Percentiles rank a stretch among this genome's conserved stretches.
phyloP scores from a whole-genome alignment of 164 flowering plant genomes.

The Kingdonia uniflora region DNA sequence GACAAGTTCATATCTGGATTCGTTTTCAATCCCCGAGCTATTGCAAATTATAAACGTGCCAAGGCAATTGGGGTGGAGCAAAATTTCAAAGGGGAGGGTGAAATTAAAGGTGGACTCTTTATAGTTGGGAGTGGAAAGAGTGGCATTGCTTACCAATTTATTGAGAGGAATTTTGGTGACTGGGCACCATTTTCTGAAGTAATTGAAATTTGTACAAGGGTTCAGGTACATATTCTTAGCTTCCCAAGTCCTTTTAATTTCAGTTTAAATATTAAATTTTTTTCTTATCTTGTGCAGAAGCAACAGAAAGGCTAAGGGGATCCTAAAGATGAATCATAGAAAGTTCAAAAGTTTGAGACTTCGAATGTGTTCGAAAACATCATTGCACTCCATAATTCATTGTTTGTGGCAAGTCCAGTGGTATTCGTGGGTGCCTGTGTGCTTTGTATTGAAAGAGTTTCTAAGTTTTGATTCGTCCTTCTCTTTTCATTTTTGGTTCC shows the following conservation, averaged over 20 bases:
- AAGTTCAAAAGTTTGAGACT: too few species aligned
- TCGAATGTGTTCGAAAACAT: too few species aligned
- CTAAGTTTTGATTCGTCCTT: too few species aligned
- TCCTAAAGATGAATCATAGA: too few species aligned
- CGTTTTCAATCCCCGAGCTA: slow-evolving; percentile 56
- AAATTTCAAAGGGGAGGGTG: slow-evolving; percentile 64
- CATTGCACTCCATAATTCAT: too few species aligned
- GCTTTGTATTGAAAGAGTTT: too few species aligned
- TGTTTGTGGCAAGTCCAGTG: too few species aligned
- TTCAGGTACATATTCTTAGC: slow-evolving; percentile 36
- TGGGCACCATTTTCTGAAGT: slow-evolving; percentile 69
- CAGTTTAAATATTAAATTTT: too few species aligned
- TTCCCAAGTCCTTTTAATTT: not conserved
- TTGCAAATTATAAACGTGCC: slow-evolving; percentile 64
- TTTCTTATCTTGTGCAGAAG: too few species aligned
- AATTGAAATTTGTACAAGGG: slow-evolving; percentile 39
- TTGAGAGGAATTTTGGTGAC: slow-evolving; percentile 77
- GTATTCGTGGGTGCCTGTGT: too few species aligned
- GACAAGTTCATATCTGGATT: slow-evolving; percentile 70
- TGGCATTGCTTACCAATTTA: slow-evolving; percentile 75
- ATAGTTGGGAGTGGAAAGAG: slow-evolving; percentile 54
- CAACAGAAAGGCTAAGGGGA: too few species aligned
- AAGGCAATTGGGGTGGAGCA: slow-evolving; percentile 44
- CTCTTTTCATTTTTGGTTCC: too few species aligned
- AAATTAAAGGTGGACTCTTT: slow-evolving; percentile 69